Evolutionary conservation across 441 rosid species (phyloP), one percentile per base, ranked within the genome.

Genomic region (Rhodomyrtus psidioides): DNA sequence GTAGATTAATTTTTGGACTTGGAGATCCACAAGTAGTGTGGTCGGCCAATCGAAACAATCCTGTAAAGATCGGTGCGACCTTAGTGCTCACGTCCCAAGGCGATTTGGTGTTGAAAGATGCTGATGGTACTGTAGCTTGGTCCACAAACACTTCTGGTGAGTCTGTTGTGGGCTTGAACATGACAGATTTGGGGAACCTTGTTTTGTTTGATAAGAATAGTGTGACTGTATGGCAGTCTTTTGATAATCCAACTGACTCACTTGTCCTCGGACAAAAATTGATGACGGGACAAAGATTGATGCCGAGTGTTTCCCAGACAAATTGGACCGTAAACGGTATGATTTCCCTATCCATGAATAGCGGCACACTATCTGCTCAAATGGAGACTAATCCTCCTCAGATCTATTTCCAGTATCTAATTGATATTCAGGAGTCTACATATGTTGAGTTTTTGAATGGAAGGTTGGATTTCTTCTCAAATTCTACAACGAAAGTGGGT

Each of bases 211-310:
- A 60, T 60, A 28, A 28, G 39, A 60, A 60, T 3, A 60, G 28
- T 28, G 0, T 3, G 70, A 60, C 70, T 8, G 3, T 55, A 7
- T 90, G 91, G 91, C 79, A 85, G 34, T 89, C 91, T 27, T 87
- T 84, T 23, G 74, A 84, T 81, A 21, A 85, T 30, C 92, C 91
- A 30, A 84, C 88, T 3, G 88, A 88, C 75, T 76, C 85, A 7
- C 85, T 90, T 86, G 70, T 89, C 7, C 81, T 39, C 2, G 81
- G 60, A 49, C 91, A 89, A 62, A 8, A 9, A 1, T 58, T 91
- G 14, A 44, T 1, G 55, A 42, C 53, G 1, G 59, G 81, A 7
- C 44, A 84, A 44, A 83, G 27, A 2, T 30, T 91, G 60, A 26
- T 17, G 34, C 34, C 34, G 34, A 34, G 34, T 34, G 34, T 34